These are phyloP conservation scores for Cubamyces lactineus DNA, from an alignment of 768 basidiomycete species.

Conservation along the genomic window DNA sequence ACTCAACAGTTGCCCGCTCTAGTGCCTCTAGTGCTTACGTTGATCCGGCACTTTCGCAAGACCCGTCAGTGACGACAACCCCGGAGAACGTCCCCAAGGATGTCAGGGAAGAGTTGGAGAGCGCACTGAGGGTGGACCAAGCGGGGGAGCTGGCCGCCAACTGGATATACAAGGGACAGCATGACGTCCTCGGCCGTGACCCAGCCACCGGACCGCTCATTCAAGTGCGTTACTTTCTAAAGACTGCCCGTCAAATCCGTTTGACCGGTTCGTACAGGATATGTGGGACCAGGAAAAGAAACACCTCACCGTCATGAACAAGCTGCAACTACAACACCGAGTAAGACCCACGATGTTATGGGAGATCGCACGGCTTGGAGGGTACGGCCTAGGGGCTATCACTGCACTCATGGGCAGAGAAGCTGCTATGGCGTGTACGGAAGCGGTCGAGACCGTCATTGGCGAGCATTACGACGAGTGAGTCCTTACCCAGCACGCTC, in stretches of 20 bases:
- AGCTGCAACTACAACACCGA: conserved; percentile 79
- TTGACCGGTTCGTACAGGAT: conserved; percentile 53
- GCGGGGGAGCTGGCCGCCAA: conserved; percentile 96
- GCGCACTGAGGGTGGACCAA: conserved; percentile 88
- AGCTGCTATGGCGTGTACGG: conserved; percentile 98
- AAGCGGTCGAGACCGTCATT: conserved; percentile 97
- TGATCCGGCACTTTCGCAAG: conserved; percentile 38
- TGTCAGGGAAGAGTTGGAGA: conserved; percentile 58
- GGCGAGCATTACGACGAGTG: conserved; percentile 99
- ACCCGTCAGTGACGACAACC: conserved; percentile 54
- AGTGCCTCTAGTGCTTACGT: conserved; percentile 43
- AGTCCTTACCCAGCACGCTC: conserved; percentile 36
- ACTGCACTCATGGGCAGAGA: conserved; percentile 91
- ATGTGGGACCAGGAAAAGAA: conserved; percentile 99
- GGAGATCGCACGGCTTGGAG: conserved; percentile 84
- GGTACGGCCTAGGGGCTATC: conserved; percentile 81
- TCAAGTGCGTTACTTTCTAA: conserved; percentile 54
- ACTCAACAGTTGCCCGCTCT: conserved; percentile 10
- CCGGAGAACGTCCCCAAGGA: conserved; percentile 52
- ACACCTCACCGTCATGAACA: conserved; percentile 86
- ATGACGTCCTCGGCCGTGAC: conserved; percentile 69
- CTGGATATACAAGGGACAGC: conserved; percentile 92
- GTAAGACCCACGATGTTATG: conserved; percentile 83
- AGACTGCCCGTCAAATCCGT: not conserved
- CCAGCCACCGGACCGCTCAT: conserved; percentile 62